A percentile compares a stretch with the other conserved stretches of the same genome.
phyloP scores from a whole-genome alignment of 2,329 filamentous ascomycete genomes.

The Chrysoporthe deuterocubensis region DNA sequence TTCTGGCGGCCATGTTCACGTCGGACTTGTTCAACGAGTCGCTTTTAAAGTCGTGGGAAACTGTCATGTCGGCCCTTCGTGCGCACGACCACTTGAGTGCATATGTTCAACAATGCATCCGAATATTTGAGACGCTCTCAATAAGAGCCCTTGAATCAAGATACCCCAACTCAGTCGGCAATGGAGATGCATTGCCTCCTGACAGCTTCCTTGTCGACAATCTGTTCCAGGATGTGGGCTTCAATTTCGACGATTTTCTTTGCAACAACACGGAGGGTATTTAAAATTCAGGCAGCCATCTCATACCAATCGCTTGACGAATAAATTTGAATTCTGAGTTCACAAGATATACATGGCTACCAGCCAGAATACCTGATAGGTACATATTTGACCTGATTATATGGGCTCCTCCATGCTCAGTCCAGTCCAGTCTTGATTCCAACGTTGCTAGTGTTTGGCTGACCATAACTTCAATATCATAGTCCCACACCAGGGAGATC shows the following conservation, averaged over 20 bases:
- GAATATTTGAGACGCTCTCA: constrained; percentile 20
- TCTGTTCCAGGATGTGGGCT: constrained; percentile 3
- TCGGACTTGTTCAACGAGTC: constrained; percentile 35
- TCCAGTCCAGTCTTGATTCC: neutral
- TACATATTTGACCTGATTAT: neutral
- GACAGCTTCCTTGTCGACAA: constrained; percentile 6
- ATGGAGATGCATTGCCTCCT: neutral
- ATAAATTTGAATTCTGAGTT: neutral
- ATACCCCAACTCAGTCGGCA: constrained; percentile 23
- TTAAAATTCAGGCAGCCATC: constrained; percentile 1
- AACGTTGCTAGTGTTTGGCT: neutral
- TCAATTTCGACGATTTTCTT: constrained; percentile 12
- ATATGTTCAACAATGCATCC: constrained; percentile 30
- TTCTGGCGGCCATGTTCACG: constrained; percentile 32
- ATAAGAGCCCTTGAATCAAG: neutral
- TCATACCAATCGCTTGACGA: neutral
- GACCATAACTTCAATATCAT: neutral
- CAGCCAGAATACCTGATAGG: neutral
- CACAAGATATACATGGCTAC: neutral
- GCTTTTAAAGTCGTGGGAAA: constrained; percentile 34
- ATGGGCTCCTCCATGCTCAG: neutral
- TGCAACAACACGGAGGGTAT: neutral
- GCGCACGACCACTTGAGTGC: constrained; percentile 33
- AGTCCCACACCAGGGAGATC: neutral
- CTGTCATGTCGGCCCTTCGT: constrained; percentile 31